Percentiles rank a stretch among this genome's conserved stretches.
phyloP scores from a whole-genome alignment of 192 early-diverging fungal species.

The Pilaira anomala region DNA sequence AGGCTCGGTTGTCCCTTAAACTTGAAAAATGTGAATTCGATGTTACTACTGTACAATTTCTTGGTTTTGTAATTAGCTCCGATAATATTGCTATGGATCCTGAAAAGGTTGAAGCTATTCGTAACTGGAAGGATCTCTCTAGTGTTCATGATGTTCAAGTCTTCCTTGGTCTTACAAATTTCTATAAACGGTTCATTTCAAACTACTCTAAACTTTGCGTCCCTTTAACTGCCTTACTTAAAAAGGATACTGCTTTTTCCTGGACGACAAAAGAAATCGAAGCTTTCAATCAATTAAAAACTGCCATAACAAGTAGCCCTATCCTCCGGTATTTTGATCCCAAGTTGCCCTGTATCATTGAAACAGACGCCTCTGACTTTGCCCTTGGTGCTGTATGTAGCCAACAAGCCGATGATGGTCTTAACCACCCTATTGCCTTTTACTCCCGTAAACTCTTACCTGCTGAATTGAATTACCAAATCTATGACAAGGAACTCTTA shows the following conservation, averaged over 20 bases:
- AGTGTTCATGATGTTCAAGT: constrained; percentile 5
- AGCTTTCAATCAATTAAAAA: not conserved
- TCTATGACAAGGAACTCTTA: constrained; percentile 42
- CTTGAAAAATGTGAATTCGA: constrained; percentile 13
- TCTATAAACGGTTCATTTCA: constrained; percentile 26
- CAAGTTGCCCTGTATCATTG: not conserved
- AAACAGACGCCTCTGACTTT: constrained; percentile 21
- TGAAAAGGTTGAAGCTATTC: constrained; percentile 3
- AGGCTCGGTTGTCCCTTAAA: not conserved
- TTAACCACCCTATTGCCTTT: constrained; percentile 38
- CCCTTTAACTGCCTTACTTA: constrained; percentile 21
- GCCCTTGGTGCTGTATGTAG: constrained; percentile 5
- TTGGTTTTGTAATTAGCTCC: constrained; percentile 16
- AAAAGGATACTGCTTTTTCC: not conserved
- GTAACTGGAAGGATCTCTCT: not conserved
- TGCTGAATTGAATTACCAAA: constrained; percentile 37
- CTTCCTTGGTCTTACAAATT: constrained; percentile 33
- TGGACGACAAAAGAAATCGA: not conserved
- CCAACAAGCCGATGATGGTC: constrained; percentile 16
- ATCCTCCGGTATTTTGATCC: constrained; percentile 1
- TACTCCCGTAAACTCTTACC: constrained; percentile 15
- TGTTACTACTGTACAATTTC: not conserved
- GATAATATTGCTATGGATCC: not conserved
- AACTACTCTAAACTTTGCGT: constrained; percentile 10
- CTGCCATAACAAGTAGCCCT: not conserved